Evolutionary conservation across 1,139 yeast genomes (phyloP).

Genomic region (Meyerozyma athensensis): DNA sequence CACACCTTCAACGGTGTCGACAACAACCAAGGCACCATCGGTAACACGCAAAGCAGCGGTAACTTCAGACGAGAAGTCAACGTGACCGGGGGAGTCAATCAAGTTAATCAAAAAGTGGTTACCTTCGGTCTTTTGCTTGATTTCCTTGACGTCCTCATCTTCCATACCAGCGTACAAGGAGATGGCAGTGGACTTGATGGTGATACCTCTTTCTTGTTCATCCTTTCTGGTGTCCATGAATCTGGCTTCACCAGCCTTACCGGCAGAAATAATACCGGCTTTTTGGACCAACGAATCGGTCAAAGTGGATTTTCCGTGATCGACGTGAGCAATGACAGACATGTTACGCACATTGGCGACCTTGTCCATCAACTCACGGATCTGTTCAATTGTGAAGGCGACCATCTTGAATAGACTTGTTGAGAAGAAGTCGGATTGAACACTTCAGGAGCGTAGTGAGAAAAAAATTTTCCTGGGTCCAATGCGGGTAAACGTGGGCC

Average conservation of each 20-base stretch:
- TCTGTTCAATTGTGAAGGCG: constrained; percentile 84
- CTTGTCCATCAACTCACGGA: constrained; percentile 98
- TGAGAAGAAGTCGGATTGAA: constrained; percentile 16
- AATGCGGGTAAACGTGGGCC: constrained; percentile 14
- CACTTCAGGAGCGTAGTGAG: constrained; percentile 10
- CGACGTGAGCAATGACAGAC: constrained; percentile 99
- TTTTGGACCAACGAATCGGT: constrained; percentile 98
- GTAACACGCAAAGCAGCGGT: constrained; percentile 99
- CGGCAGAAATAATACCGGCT: constrained; percentile 99
- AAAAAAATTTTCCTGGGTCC: constrained; percentile 12
- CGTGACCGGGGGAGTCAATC: constrained; percentile 99
- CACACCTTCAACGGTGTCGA: constrained; percentile 99
- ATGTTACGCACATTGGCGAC: constrained; percentile 99
- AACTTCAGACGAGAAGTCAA: constrained; percentile 99
- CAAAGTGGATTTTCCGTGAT: constrained; percentile 99
- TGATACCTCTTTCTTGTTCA: constrained; percentile 99
- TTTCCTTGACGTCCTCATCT: constrained; percentile 92
- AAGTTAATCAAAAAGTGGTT: constrained; percentile 94
- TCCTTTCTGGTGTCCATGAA: constrained; percentile 99
- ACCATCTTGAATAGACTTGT: constrained; percentile 38
- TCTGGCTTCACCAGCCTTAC: constrained; percentile 99
- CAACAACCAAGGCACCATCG: constrained; percentile 99
- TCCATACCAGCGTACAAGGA: constrained; percentile 87
- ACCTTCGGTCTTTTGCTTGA: constrained; percentile 92
- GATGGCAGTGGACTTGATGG: constrained; percentile 98